Evolutionary conservation across 2,329 filamentous ascomycete genomes (phyloP).

Genomic region (Arthrobotrys pseudoclavata): DNA sequence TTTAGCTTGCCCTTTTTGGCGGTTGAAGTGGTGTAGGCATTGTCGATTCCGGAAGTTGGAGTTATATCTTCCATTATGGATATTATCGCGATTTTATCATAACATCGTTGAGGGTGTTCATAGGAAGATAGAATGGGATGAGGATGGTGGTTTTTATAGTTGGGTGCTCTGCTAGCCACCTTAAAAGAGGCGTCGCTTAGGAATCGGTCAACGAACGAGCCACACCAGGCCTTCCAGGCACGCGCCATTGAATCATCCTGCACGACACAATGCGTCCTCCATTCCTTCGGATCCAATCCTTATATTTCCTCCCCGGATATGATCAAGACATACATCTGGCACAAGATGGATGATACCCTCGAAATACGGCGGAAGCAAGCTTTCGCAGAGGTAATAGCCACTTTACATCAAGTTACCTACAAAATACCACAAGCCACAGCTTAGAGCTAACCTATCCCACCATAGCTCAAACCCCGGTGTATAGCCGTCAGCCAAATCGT

Average conservation of each 20-base stretch:
- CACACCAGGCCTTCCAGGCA: constrained; percentile 14
- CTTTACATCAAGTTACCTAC: not conserved
- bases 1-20: constrained; percentile 57
- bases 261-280: constrained; percentile 1
- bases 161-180: not conserved
- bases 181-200: constrained; percentile 12
- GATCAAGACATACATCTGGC: constrained; percentile 14
- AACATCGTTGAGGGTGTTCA: constrained; percentile 20
- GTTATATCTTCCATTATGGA: constrained; percentile 31
- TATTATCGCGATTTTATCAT: constrained; percentile 13
- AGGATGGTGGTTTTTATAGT: constrained; percentile 10
- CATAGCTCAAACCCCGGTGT: constrained; percentile 75
- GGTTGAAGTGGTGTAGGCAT: constrained; percentile 47
- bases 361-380: constrained; percentile 50
- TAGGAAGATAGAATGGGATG: not conserved
- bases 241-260: constrained; percentile 20
- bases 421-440: constrained; percentile 5
- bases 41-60: constrained; percentile 32
- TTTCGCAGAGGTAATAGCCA: constrained; percentile 45
- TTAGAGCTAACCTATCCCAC: constrained; percentile 25
- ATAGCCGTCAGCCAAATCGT: constrained; percentile 74
- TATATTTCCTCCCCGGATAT: constrained; percentile 6
- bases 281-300: not conserved
- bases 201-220: constrained; percentile 15
- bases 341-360: constrained; percentile 38